Evolutionary conservation across 208 protist genomes (phyloP).

Genomic region (Acanthamoeba lenticulata): DNA sequence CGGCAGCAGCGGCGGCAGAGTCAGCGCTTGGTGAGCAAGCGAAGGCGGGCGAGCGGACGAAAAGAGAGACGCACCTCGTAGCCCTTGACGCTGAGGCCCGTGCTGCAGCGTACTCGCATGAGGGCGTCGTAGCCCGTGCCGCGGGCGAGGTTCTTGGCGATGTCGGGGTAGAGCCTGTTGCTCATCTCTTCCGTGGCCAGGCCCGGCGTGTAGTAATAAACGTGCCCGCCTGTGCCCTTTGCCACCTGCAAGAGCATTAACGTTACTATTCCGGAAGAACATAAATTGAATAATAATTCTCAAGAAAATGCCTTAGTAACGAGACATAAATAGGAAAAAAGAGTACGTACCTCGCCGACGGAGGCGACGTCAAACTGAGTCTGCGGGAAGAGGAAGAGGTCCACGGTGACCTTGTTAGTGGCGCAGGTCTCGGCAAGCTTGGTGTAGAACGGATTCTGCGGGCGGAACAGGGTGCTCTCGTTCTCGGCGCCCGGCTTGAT

Average conservation of each 20-base stretch:
- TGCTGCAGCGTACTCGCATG: constrained; percentile 94
- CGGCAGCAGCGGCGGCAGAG: no score
- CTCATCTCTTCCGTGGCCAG: background rate
- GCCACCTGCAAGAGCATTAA: constrained; percentile 44
- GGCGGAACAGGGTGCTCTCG: constrained; percentile 83
- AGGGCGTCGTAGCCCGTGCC: constrained; percentile 95
- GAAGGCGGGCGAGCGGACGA: constrained; percentile 92
- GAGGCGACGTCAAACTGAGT: constrained; percentile 89
- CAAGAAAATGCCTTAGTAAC: no score
- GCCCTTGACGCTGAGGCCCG: constrained; percentile 68
- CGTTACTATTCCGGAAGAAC: no score
- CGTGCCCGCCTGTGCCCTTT: constrained; percentile 80
- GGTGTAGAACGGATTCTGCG: constrained; percentile 95
- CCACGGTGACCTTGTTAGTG: constrained; percentile 92
- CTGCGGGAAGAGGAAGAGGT: constrained; percentile 90
- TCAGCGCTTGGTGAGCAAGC: no score
- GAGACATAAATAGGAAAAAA: no score
- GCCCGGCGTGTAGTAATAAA: constrained; percentile 78
- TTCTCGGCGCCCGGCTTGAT: constrained; percentile 83
- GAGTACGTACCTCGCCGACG: constrained; percentile 5
- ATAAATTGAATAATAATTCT: no score
- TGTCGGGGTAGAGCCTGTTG: constrained; percentile 71
- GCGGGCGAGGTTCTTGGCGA: constrained; percentile 87
- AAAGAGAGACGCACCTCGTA: constrained; percentile 95
- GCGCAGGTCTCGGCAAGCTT: constrained; percentile 92